Evolutionary conservation across 2,329 filamentous ascomycete species (phyloP), one percentile per base, ranked within the genome.

Genomic region (Podosphaera leucotricha): DNA sequence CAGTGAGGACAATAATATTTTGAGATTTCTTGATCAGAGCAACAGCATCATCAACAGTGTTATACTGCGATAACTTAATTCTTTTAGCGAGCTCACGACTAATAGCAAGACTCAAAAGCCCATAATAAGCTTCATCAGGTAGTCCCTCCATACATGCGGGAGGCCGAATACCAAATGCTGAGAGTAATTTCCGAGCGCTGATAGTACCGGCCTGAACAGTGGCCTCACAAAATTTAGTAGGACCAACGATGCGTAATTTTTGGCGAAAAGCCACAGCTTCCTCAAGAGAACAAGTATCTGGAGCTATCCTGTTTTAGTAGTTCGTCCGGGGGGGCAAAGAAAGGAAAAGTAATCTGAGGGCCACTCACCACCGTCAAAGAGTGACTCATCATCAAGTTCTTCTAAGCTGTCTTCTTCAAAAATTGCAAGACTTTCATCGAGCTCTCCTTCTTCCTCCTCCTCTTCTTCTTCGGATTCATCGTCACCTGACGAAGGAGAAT

Each of bases 1-100:
- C 90, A 1, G 90, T 95, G 52, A 98, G 72, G 50, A 95, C 80
- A 55, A 98, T 74, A 59, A 98, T 86, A 60, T 93, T 92, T 52
- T 72, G 72, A 46, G 77, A 75, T 47, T 71, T 70, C 52, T 73
- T 67, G 38, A 98, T 69, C 43, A 98, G 66, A 13, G 68, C 63
- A 7, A 90, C 85, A 3, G 83, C 90, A 61, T 98, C 85, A 50
- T 92, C 80, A 43, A 95, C 68, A 1, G 78, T 77, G 64, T 93
- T 93, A 68, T 83, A 86, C 48, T 77, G 66, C 19, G 67, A 59
- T 43, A 95, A 66, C 60, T 93, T 92, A 50, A 75, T 73, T 41
- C 87, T 76, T 61, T 83, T 90, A 44, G 72, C 73, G 52, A 92
- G 69, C 61, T 93, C 85, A 43, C 85, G 74, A 47, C 73, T 75